Base-by-base conservation (phyloP, 176 grass and related monocot species). In the Lolium multiflorum region DNA sequence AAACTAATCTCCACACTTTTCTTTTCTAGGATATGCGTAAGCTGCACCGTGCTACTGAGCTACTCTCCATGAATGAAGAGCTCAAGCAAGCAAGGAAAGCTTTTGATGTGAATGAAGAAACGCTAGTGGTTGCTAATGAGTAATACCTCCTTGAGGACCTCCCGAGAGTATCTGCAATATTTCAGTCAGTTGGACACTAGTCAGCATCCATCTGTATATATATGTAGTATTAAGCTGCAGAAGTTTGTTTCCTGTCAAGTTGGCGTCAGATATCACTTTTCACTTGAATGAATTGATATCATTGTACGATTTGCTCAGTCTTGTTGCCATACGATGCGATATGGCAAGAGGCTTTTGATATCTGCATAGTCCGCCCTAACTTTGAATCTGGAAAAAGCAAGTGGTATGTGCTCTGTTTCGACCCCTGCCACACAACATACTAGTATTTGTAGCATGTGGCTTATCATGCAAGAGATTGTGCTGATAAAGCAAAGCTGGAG, bases 61-160 rank as follows among this genome's bases (percentile, higher is more conserved):
- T 99, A 72, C 87, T 96, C 17, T 96, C 97, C 28, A 94, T 99
- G 97, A 95, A 99, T 66, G 97, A 99, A 91, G 97, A 99, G 48
- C 94, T 98, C 71, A 94, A 98, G 84, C 90, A 96, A 83, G 97
- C 97, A 80, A 90, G 97, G 82, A 98, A 96, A 91, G 93, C 94
- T 84, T 96, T 98, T 81, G 97, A 98, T 64, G 97, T 96, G 43
- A 94, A 92, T 64, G 97, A 99, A 89, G 97, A 94, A 51, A 96
- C 85, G 31, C 89, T 98, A 3, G 91, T 83, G 7, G 86, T 82
- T 63, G 84, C 83, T 74, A 83, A 89, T n/a, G 70, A 84, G 26
- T 88, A 84, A 90, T 76, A 14, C 38, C 25, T 13, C n/a, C 26
- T 69, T 15, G 7, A 67, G 75, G 37, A 76, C 50, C 18, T 14